Evolutionary conservation across 352 stramenopile genomes (phyloP).

Genomic region (Phytophthora palmivora): DNA sequence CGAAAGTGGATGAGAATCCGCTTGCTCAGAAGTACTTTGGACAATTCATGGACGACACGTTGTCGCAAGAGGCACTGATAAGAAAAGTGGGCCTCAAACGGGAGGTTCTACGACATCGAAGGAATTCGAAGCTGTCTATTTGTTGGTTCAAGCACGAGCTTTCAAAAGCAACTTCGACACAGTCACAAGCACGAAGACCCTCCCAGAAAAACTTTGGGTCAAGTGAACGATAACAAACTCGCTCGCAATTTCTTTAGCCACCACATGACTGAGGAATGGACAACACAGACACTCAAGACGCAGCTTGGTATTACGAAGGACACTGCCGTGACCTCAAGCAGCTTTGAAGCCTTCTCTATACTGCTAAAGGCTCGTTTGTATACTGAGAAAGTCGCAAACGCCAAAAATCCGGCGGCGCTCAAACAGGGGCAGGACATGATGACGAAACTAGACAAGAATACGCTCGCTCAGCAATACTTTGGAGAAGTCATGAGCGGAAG

Average conservation of each 20-base stretch:
- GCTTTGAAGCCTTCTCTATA: background rate
- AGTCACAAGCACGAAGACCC: too few relatives aligned
- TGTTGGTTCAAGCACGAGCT: too few relatives aligned
- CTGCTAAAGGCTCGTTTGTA: slow-evolving; percentile 3
- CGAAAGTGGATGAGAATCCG: slow-evolving; percentile 1
- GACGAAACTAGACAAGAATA: slow-evolving; percentile 3
- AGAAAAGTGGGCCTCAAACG: background rate
- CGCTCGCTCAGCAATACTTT: background rate
- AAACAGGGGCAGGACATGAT: background rate
- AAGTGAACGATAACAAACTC: too few relatives aligned
- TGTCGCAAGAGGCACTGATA: background rate
- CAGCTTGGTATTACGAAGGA: background rate
- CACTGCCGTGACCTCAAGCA: background rate
- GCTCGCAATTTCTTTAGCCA: too few relatives aligned
- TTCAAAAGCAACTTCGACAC: too few relatives aligned
- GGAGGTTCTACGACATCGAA: slow-evolving; percentile 1
- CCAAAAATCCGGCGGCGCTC: background rate
- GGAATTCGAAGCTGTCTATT: slow-evolving; percentile 1
- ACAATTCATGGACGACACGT: slow-evolving; percentile 1
- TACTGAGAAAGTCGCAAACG: slow-evolving; percentile 2
- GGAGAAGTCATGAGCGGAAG: background rate
- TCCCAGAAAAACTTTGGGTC: too few relatives aligned
- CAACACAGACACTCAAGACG: background rate
- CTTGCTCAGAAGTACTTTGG: slow-evolving; percentile 3
- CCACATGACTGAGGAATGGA: too few relatives aligned